Percentiles rank a stretch among this genome's conserved stretches.
These are phyloP conservation scores for Galerina sulciceps DNA, from an alignment of 768 basidiomycete genomes.

Conservation along the genomic window DNA sequence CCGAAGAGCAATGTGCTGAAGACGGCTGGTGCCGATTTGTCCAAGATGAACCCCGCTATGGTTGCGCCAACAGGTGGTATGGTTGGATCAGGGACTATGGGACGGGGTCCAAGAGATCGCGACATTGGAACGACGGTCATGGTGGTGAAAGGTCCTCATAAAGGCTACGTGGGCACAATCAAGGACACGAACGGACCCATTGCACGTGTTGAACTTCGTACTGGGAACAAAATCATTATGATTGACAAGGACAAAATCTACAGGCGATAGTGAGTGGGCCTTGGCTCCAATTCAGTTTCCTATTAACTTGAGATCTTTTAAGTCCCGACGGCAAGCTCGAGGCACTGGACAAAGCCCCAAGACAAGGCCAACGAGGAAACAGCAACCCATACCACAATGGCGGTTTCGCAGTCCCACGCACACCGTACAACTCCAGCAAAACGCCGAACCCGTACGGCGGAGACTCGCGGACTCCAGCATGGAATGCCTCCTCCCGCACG, in stretches of 20 bases:
- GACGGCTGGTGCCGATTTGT: conserved; percentile 69
- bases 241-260: conserved; percentile 82
- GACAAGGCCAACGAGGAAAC: conserved; percentile 28
- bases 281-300: neutral
- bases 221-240: conserved; percentile 83
- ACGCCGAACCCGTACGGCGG: conserved; percentile 76
- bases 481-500: conserved; percentile 61
- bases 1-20: conserved; percentile 81
- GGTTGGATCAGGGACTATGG: conserved; percentile 79
- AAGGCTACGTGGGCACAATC: conserved; percentile 90
- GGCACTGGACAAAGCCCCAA: conserved; percentile 43
- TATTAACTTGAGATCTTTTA: conserved; percentile 4
- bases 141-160: conserved; percentile 86
- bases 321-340: conserved; percentile 64
- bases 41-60: conserved; percentile 90
- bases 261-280: conserved; percentile 64
- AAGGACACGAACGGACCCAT: conserved; percentile 91
- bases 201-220: conserved; percentile 91
- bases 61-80: conserved; percentile 70
- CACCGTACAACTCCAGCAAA: conserved; percentile 41
- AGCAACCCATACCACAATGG: conserved; percentile 40
- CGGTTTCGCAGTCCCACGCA: conserved; percentile 29
- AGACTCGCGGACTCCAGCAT: conserved; percentile 59
- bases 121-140: conserved; percentile 80
- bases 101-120: conserved; percentile 80